Base-by-base conservation (phyloP, 306 rosid genomes). In the Cotoneaster glaucophyllus region DNA sequence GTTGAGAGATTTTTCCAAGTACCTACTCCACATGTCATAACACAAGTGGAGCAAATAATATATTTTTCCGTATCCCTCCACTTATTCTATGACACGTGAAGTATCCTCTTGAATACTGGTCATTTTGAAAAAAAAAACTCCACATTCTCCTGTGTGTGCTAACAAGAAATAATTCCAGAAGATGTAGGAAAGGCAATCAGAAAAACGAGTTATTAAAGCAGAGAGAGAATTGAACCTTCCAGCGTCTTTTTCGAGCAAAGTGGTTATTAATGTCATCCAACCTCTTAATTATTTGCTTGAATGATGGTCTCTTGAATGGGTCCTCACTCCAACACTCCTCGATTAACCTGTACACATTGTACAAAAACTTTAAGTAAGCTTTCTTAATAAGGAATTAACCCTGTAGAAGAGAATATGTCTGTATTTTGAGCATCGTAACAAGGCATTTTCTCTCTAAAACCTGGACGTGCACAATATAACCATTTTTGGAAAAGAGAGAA, bases 281-380 rank as follows among this genome's bases (percentile, higher is more conserved):
- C 78, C 82, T 87, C 39, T 62, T 67, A 69, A 94, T 92, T 73
- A 94, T 90, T 85, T 87, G 88, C 66, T 85, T 84, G 85, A 94
- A 94, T 24, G 93, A 85, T 80, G 98, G 97, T 83, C 98, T 85
- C 80, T 73, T 82, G 8, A 86, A 82, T 34, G 98, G 98, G 54
- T 82, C 85, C 74, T 92, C 86, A 76, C 86, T 79, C 97, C 98
- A 94, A 81, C 97, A 90, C 68, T 88, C 95, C 78, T 79, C 89
- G 59, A 92, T 94, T 83, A 92, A 85, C 85, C 98, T 94, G 81
- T 70, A 18, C 64, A 66, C 57, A 83, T 77, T 58, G 80, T 73
- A 14, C 58, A 66, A 45, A 83, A 82, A 67, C 21, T 65, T 22
- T 11, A 69, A 69, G 4, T 26, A 56, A 34, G 73, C 59, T 39